Conservation (phyloP, 768 basidiomycete species). For the Crepidotus variabilis region DNA sequence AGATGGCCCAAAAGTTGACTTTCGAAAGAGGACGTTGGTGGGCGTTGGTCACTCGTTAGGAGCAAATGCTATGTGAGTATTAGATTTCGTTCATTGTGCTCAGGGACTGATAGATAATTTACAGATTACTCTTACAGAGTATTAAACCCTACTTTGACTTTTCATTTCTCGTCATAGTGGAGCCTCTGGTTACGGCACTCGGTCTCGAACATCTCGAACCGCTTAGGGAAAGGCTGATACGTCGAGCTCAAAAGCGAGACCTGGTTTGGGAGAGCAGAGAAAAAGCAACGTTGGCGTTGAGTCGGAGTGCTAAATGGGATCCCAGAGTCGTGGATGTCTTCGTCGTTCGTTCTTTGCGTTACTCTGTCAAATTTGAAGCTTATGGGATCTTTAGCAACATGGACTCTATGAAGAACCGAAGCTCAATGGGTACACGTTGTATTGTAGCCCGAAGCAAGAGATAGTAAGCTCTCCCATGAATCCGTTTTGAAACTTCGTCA, state of each 20-base stretch:
- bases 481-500: not conserved
- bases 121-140: constrained; percentile 51
- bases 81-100: constrained; percentile 3
- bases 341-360: constrained; percentile 34
- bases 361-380: not conserved
- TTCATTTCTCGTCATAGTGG: constrained; percentile 51
- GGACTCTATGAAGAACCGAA: constrained; percentile 39
- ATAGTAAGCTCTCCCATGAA: constrained; percentile 33
- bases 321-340: constrained; percentile 46
- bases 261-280: constrained; percentile 49
- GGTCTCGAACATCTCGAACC: constrained; percentile 37
- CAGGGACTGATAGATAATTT: not conserved
- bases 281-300: constrained; percentile 31
- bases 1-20: constrained; percentile 40
- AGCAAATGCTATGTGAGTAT: constrained; percentile 56
- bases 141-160: constrained; percentile 44
- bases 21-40: constrained; percentile 46
- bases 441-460: constrained; percentile 63
- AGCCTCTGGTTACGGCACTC: constrained; percentile 58
- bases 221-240: constrained; percentile 40
- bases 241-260: constrained; percentile 43
- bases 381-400: constrained; percentile 32
- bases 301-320: constrained; percentile 50
- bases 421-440: constrained; percentile 36
- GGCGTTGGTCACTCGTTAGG: constrained; percentile 71